Conservation (phyloP, 78 protist species). For the Cavenderia fasciculata region DNA sequence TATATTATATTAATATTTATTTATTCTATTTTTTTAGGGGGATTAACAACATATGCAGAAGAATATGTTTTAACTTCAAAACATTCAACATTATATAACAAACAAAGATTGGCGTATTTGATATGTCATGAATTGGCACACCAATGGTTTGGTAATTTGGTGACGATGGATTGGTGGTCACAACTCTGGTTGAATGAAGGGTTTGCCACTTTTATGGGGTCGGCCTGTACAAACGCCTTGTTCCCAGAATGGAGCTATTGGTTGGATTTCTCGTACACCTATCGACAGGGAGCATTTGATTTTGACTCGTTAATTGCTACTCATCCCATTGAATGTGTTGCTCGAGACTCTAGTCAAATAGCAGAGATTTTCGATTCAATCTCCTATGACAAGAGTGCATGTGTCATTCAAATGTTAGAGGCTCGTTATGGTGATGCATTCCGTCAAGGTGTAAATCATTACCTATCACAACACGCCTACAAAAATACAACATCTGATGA, state of each 20-base stretch:
- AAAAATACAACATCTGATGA: constrained; percentile 89
- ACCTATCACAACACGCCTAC: constrained; percentile 82
- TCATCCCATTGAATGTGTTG: constrained; percentile 95
- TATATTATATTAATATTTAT: neutral
- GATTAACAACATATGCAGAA: constrained; percentile 91
- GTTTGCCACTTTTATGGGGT: constrained; percentile 89
- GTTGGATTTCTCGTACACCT: constrained; percentile 63
- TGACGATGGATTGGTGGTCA: constrained; percentile 98
- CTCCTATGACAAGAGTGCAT: constrained; percentile 84
- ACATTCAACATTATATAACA: neutral
- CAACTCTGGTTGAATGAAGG: constrained; percentile 96
- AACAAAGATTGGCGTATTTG: neutral
- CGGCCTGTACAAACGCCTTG: constrained; percentile 71
- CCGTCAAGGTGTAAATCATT: constrained; percentile 84
- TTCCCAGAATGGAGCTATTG: constrained; percentile 91
- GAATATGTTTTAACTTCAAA: constrained; percentile 8
- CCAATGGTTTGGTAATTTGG: constrained; percentile 97
- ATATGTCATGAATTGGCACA: constrained; percentile 78
- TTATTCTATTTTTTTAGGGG: constrained; percentile 60
- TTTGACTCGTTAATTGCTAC: constrained; percentile 86
- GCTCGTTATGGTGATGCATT: constrained; percentile 84
- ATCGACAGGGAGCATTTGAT: constrained; percentile 69
- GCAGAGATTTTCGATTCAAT: constrained; percentile 95
- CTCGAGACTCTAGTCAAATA: constrained; percentile 77
- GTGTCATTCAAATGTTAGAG: constrained; percentile 90